phyloP scores from a whole-genome alignment of 306 rosid species.

The Hippophae rhamnoides region DNA sequence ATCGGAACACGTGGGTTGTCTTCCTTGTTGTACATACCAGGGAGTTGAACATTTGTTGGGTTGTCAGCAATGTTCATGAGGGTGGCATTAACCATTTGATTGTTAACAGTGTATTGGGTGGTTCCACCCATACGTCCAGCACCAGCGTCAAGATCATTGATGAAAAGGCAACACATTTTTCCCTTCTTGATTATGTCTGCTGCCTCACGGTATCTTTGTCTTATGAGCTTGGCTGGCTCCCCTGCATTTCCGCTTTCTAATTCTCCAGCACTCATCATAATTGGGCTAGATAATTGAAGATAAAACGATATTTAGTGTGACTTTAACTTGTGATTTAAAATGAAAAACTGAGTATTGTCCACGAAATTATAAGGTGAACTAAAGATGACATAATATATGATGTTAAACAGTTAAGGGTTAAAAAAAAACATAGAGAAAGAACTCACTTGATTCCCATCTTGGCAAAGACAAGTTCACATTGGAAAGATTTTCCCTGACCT shows the following conservation, averaged over 20 bases:
- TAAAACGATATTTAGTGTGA: not conserved
- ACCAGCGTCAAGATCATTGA: conserved; percentile 77
- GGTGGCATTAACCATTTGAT: conserved; percentile 77
- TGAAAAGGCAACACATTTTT: conserved; percentile 73
- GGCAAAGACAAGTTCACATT: conserved; percentile 87
- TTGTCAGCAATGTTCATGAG: conserved; percentile 79
- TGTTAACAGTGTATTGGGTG: conserved; percentile 72
- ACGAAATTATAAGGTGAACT: not conserved
- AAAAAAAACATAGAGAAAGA: not conserved
- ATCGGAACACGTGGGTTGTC: conserved; percentile 68
- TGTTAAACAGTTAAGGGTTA: not conserved
- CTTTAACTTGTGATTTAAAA: not conserved
- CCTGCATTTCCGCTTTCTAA: conserved; percentile 94
- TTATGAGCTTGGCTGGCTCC: conserved; percentile 78
- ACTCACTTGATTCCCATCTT: conserved; percentile 93
- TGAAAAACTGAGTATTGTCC: not conserved
- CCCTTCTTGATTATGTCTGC: conserved; percentile 63
- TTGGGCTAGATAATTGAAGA: conserved; percentile 40
- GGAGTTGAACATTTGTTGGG: conserved; percentile 72
- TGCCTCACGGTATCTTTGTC: conserved; percentile 85
- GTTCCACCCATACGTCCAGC: conserved; percentile 71
- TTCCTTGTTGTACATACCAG: conserved; percentile 70
- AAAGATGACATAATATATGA: not conserved
- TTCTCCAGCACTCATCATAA: conserved; percentile 93
- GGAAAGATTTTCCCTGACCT: conserved; percentile 89